phyloP scores from a whole-genome alignment of 345 rosid genomes.

The Angophora floribunda region DNA sequence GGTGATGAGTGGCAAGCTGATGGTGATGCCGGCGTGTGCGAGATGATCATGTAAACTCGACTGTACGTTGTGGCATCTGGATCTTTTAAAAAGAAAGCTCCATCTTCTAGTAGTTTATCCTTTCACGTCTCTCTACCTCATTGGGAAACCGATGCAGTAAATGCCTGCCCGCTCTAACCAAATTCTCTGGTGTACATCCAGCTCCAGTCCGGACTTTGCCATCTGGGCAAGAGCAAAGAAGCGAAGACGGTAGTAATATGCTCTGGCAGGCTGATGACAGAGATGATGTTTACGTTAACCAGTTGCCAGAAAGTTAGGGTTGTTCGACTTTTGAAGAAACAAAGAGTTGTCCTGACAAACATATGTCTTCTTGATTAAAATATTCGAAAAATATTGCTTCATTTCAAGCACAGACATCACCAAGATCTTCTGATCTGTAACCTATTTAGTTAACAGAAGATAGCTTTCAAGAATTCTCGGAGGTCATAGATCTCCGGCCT shows the following conservation, averaged over 20 bases:
- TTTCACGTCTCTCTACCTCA: not conserved
- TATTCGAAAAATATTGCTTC: not conserved
- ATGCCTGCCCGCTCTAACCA: not conserved
- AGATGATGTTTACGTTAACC: not conserved
- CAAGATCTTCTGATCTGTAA: not conserved
- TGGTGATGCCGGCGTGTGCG: not conserved
- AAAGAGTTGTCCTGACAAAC: not conserved
- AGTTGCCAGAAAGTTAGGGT: not conserved
- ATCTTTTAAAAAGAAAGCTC: not conserved
- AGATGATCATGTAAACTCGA: not conserved
- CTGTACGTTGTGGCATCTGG: not conserved
- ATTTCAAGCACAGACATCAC: not conserved
- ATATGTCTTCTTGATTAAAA: not conserved
- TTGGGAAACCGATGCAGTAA: not conserved
- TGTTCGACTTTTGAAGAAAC: not conserved
- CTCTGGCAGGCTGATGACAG: not conserved
- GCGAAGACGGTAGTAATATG: not conserved
- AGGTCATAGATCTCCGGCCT: not conserved
- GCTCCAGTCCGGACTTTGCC: not conserved
- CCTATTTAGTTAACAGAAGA: not conserved
- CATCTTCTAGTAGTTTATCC: not conserved
- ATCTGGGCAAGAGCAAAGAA: not conserved
- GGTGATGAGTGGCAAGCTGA: not conserved
- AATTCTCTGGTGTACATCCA: not conserved
- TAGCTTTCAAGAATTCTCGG: not conserved